These are phyloP conservation scores for Rhodotorula sp. DNA, from an alignment of 1,284 basidiomycete genomes.

Conservation along the genomic window DNA sequence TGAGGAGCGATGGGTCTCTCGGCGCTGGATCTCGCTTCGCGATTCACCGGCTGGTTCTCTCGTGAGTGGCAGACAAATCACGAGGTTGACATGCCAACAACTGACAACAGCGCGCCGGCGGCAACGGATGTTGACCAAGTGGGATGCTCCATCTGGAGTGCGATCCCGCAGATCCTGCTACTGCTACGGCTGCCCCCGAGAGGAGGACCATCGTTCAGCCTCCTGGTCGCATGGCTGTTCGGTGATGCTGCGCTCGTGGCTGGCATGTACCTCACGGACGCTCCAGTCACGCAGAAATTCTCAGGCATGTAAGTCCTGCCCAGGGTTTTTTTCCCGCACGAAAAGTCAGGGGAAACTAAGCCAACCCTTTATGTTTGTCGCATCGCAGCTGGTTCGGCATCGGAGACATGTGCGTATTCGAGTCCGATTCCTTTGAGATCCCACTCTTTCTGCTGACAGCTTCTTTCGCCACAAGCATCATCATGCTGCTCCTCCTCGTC, in stretches of 20 bases:
- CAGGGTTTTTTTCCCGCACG: not conserved
- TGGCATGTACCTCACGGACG: slow-evolving; percentile 6
- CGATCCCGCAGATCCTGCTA: slow-evolving; percentile 16
- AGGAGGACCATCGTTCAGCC: not conserved
- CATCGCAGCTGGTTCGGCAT: slow-evolving; percentile 4
- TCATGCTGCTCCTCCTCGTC: not conserved
- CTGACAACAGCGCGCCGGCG: not conserved
- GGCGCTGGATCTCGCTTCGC: slow-evolving; percentile 9
- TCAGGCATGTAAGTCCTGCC: slow-evolving; percentile 1
- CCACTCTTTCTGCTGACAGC: not conserved
- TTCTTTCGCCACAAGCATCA: not conserved
- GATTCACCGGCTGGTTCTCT: slow-evolving; percentile 1
- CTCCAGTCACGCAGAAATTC: not conserved
- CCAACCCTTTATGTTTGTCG: too few relatives aligned
- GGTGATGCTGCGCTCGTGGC: slow-evolving; percentile 10
- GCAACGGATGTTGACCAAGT: not conserved
- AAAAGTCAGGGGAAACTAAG: not conserved
- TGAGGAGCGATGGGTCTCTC: not conserved
- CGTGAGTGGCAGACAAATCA: not conserved
- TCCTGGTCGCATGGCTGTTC: slow-evolving; percentile 10
- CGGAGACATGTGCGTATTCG: slow-evolving; percentile 1
- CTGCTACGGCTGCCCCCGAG: not conserved
- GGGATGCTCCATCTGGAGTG: slow-evolving; percentile 22
- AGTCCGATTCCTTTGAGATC: not conserved
- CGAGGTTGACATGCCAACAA: not conserved